These are phyloP conservation scores for Colletotrichum sp. DNA, from an alignment of 2,329 filamentous ascomycete genomes.

Conservation along the genomic window DNA sequence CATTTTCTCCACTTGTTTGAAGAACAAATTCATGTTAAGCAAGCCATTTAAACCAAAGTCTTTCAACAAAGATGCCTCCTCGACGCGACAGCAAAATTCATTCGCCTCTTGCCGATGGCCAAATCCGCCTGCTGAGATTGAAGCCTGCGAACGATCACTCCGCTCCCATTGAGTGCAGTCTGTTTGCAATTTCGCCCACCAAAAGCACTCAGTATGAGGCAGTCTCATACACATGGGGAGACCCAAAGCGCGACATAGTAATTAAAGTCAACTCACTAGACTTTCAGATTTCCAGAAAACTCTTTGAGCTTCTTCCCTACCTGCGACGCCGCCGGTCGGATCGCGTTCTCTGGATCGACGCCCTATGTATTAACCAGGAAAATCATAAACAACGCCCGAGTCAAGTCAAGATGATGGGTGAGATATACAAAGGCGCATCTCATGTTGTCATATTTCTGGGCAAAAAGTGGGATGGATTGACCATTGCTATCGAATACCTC, in stretches of 20 bases:
- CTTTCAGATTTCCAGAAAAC: not conserved
- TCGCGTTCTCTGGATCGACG: not conserved
- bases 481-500: not conserved
- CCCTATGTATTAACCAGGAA: not conserved
- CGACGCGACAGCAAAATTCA: not conserved
- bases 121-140: not conserved
- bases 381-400: too few relatives aligned
- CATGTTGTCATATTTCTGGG: not conserved
- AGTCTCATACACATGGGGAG: not conserved
- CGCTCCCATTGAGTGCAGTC: not conserved
- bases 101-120: not conserved
- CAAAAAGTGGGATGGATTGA: not conserved
- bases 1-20: not conserved
- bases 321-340: not conserved
- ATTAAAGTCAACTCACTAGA: not conserved
- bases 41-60: not conserved
- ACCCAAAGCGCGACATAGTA: accelerated
- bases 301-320: not conserved
- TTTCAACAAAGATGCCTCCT: not conserved
- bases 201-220: conserved; percentile 5
- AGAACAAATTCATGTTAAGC: too few relatives aligned
- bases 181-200: not conserved
- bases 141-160: not conserved
- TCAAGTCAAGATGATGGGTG: not conserved
- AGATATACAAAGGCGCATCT: not conserved